These are phyloP conservation scores for Tylopilus sp. DNA, from an alignment of 768 basidiomycete genomes.

Conservation along the genomic window DNA sequence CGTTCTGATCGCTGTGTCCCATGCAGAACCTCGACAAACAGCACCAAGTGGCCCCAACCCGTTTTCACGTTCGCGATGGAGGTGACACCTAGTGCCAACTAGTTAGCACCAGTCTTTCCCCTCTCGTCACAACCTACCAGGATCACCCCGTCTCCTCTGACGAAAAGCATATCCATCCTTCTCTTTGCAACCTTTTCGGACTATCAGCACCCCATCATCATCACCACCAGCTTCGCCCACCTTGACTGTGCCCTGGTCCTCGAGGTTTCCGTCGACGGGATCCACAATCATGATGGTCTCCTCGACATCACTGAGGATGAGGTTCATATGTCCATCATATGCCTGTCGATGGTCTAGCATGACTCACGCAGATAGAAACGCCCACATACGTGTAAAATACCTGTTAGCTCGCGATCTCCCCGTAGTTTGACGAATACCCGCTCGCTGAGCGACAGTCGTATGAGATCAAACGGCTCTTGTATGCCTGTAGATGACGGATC, in stretches of 20 bases:
- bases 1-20: constrained; percentile 9
- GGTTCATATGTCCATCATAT: constrained; percentile 99
- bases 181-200: constrained; percentile 75
- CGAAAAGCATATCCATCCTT: constrained; percentile 97
- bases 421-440: constrained; percentile 97
- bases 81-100: constrained; percentile 64
- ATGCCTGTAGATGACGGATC: constrained; percentile 71
- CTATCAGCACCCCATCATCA: neutral
- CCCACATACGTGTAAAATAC: constrained; percentile 81
- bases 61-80: constrained; percentile 50
- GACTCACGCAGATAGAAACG: neutral
- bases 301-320: constrained; percentile 96
- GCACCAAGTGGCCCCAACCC: neutral
- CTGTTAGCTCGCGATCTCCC: constrained; percentile 89
- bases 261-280: constrained; percentile 58
- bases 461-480: constrained; percentile 96
- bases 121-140: constrained; percentile 51
- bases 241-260: constrained; percentile 61
- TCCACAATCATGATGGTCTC: constrained; percentile 98
- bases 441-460: constrained; percentile 93
- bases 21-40: constrained; percentile 6
- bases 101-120: constrained; percentile 9
- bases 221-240: constrained; percentile 34
- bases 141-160: constrained; percentile 96
- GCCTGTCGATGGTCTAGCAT: constrained; percentile 53